Conservation (phyloP, 1,284 basidiomycete genomes). For the Athelia sp. region DNA sequence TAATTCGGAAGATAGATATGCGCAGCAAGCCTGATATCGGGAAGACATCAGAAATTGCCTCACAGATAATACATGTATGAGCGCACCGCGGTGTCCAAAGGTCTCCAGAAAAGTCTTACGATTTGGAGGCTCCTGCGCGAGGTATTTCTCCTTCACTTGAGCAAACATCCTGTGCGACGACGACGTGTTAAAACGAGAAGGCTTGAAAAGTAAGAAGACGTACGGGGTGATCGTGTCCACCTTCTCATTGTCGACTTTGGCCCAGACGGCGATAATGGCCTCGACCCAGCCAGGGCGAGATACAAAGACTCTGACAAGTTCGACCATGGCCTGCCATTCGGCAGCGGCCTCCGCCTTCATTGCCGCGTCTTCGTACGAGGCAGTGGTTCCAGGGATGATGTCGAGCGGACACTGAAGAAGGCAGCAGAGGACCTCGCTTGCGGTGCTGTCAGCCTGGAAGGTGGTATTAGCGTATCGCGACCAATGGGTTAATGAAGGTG, state of each 20-base stretch:
- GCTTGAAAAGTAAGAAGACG: neutral
- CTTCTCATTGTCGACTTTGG: slow-evolving; percentile 11
- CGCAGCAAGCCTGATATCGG: slow-evolving; percentile 3
- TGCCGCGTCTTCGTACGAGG: no score
- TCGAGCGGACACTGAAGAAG: slow-evolving; percentile 9
- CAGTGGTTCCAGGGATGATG: slow-evolving; percentile 10
- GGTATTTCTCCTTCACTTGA: slow-evolving; percentile 10
- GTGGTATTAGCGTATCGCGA: slow-evolving; percentile 14
- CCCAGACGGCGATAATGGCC: slow-evolving; percentile 12
- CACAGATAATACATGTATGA: no score
- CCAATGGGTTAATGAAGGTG: slow-evolving; percentile 14
- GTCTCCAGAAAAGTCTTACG: slow-evolving; percentile 10
- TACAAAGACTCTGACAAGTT: slow-evolving; percentile 6
- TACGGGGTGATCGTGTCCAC: slow-evolving; percentile 6
- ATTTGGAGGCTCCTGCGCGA: slow-evolving; percentile 7
- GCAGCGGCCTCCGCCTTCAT: slow-evolving; percentile 6
- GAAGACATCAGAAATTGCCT: no score
- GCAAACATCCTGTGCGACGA: slow-evolving; percentile 10
- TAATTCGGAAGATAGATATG: slow-evolving; percentile 17
- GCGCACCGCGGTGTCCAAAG: slow-evolving; percentile 12
- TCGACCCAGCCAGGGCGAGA: slow-evolving; percentile 11
- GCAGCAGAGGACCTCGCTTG: slow-evolving; percentile 10
- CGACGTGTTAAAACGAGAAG: neutral
- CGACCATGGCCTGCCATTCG: slow-evolving; percentile 10
- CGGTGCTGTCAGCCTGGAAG: slow-evolving; percentile 12